Evolutionary conservation across 441 rosid species (phyloP), one percentile per base, ranked within the genome.

Genomic region (Arabidopsis hybrid): DNA sequence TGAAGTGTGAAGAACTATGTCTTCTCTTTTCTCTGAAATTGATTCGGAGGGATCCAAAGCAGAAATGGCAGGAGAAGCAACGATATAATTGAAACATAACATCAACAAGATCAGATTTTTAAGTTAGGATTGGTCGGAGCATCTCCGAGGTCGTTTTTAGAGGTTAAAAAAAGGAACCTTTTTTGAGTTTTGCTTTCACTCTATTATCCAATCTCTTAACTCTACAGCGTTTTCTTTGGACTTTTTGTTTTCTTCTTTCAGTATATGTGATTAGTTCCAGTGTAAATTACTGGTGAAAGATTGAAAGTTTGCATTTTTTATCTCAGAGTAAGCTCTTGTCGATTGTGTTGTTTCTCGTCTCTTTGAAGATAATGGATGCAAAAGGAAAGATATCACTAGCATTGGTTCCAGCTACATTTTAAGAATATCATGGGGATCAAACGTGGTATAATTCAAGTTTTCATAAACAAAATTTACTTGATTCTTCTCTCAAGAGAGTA

Each of bases 371-470:
- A 57, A 83, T 87, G 86, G 96, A 92, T 72, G 86, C 82, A 13
- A 75, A 79, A 77, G 90, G 93, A 64, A 85, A 82, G 60, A 86
- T 84, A 73, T 87, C 91, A 12, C 70, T 91, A 67, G 92, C 97
- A 10, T 53, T 92, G 42, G 85, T 91, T 80, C 97, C 95, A 12
- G 97, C 97, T 14, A 95, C 89, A 78, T 90, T 89, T 79, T 92
- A 86, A 86, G 43, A 87, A 81, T 86, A 88, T 87, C 82, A 88
- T 88, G 88, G 90, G 92, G 91, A 92, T 88, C 51, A 92, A 86
- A 82, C 76, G 80, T 81, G 89, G 94, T 90, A 73, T 13, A 66
- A 63, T 79, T 35, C 46, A 14, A 32, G 16, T 49, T 42, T 29
- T 16, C 32, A 40, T 35, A 45, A 34, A 53, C 13, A 32, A 45